phyloP scores from a whole-genome alignment of 371 early-diverging fungal species.

The Circinella umbellata region DNA sequence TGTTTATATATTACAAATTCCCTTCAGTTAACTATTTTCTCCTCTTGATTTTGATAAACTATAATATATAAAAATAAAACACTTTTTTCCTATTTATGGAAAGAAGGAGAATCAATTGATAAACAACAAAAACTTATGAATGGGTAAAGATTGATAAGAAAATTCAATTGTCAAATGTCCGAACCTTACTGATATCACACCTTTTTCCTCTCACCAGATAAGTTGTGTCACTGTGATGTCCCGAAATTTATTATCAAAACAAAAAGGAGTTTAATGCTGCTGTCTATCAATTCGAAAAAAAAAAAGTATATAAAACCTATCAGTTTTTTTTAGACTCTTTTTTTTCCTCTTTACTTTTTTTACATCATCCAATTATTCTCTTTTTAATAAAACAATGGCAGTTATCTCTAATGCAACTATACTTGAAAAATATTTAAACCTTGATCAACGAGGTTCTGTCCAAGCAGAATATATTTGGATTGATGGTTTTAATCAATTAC shows the following conservation, averaged over 20 bases:
- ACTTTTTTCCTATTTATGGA: background rate
- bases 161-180: conserved; percentile 2
- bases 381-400: conserved; percentile 15
- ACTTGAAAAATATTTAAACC: conserved; percentile 36
- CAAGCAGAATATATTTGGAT: conserved; percentile 60
- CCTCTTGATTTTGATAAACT: no score
- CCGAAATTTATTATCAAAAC: no score
- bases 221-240: no score
- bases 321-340: background rate
- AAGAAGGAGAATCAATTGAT: conserved; percentile 6
- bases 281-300: no score
- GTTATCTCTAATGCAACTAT: conserved; percentile 8
- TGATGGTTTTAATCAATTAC: conserved; percentile 42
- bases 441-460: conserved; percentile 45
- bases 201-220: no score
- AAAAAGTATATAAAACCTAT: no score
- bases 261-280: no score
- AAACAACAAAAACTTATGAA: background rate
- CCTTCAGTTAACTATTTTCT: no score
- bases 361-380: background rate
- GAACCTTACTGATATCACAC: no score
- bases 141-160: background rate
- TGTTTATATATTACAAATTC: no score
- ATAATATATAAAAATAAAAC: no score
- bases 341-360: background rate